Conservation (phyloP, 176 grass and related monocot species). For the Carex cristatella region DNA sequence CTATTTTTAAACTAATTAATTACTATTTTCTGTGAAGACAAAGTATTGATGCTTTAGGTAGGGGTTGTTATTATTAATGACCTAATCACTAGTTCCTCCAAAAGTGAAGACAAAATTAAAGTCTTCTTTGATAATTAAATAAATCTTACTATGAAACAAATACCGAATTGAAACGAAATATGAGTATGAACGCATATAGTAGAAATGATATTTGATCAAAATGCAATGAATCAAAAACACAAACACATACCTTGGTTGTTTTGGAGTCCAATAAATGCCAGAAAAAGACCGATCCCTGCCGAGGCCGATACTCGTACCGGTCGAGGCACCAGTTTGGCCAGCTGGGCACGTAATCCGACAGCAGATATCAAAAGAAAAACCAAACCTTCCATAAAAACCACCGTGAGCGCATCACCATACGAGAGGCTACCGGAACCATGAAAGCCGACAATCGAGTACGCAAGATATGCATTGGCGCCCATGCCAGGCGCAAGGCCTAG, state of each 20-base stretch:
- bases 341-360: slow-evolving; percentile 25
- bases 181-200: background rate
- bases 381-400: slow-evolving; percentile 27
- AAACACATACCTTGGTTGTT: slow-evolving; percentile 21
- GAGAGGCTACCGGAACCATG: slow-evolving; percentile 31
- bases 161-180: background rate
- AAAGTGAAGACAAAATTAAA: background rate
- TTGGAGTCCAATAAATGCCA: slow-evolving; percentile 37
- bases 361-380: slow-evolving; percentile 35
- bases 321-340: slow-evolving; percentile 25
- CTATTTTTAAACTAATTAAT: background rate
- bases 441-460: slow-evolving; percentile 34
- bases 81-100: background rate
- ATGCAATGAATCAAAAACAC: background rate
- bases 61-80: background rate
- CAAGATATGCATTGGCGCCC: slow-evolving; percentile 32
- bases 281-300: slow-evolving; percentile 31
- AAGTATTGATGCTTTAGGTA: background rate
- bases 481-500: slow-evolving; percentile 34
- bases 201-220: background rate
- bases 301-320: slow-evolving; percentile 20
- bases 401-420: slow-evolving; percentile 25
- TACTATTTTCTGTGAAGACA: background rate
- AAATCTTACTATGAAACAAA: background rate
- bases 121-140: background rate